Base-by-base conservation (phyloP, 2,329 filamentous ascomycete species). In the Penicillium sp. region DNA sequence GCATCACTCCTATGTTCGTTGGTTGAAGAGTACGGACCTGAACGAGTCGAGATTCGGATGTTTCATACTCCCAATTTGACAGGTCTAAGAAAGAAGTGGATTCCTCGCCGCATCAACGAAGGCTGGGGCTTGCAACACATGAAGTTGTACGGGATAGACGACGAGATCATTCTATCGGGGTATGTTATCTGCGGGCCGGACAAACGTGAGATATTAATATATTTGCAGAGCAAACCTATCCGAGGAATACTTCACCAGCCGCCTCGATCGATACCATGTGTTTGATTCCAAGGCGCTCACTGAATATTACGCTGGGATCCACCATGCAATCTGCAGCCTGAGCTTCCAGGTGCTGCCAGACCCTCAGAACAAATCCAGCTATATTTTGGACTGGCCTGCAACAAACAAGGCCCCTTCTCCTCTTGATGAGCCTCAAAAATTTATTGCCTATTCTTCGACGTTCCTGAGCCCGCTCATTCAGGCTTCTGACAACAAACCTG, bases 81-180 rank as follows among this genome's bases (percentile, higher is more conserved):
- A 3, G 94, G 94, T 0, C 65, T 95, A 54, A 84, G 87, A 48
- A 97, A 97, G 75, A 86, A 86, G 66, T 79, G 89, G 62, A 84
- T 97, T 2, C 94, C 94, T 0, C 90, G 85, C 68, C 83, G 94
- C 21, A 93, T 99, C 70, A 99, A 99, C 64, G 94, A 99, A 75
- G 94, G 94, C 18, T 99, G 94, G 94, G 94, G 94, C 1, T 76
- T 99, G 58, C 94, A 99, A 71, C 94, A 99, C 70, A 99, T 99
- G 93, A 99, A 99, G 80, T 80, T 99, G 0, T 99, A 99, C 65
- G 94, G 94, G 0, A 79, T 96, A 23, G 94, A 99, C 65, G 91
- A 99, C 67, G 91, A 96, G 72, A 88, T 99, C 55, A 93, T 99
- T 61, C 84, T 99, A 65, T 96, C 92, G 8, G 92, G 91, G 84